Evolutionary conservation across 768 basidiomycete species (phyloP).

Genomic region (Leccinum ochraceum): DNA sequence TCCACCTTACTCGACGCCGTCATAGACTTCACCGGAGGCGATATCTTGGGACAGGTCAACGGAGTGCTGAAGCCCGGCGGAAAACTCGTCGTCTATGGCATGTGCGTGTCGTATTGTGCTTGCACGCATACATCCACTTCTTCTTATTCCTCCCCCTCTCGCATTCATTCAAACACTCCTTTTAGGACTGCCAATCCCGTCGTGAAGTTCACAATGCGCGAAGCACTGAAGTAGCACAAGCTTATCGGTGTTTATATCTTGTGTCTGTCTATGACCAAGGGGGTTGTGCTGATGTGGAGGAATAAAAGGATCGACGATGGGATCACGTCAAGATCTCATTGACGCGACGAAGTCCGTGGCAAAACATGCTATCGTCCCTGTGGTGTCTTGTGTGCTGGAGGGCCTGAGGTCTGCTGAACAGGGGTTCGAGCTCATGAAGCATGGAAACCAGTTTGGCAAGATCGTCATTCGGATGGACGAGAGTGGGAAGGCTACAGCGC

Average conservation of each 20-base stretch:
- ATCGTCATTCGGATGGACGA: slow-evolving; percentile 56
- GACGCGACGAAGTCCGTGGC: slow-evolving; percentile 72
- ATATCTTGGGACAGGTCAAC: slow-evolving; percentile 53
- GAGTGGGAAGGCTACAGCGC: slow-evolving; percentile 23
- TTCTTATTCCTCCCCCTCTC: not conserved
- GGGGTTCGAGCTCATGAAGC: slow-evolving; percentile 68
- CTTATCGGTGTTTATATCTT: slow-evolving; percentile 56
- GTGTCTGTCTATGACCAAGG: too few relatives aligned
- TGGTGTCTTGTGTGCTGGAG: slow-evolving; percentile 66
- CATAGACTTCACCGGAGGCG: slow-evolving; percentile 70
- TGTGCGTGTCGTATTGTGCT: slow-evolving; percentile 39
- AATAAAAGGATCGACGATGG: slow-evolving; percentile 78
- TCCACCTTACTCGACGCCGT: slow-evolving; percentile 51
- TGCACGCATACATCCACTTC: not conserved
- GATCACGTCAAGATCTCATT: slow-evolving; percentile 68
- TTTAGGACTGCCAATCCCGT: slow-evolving; percentile 32
- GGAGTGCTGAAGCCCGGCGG: slow-evolving; percentile 54
- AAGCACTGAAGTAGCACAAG: slow-evolving; percentile 73
- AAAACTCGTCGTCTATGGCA: slow-evolving; percentile 64
- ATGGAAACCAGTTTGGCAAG: slow-evolving; percentile 71
- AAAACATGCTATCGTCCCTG: slow-evolving; percentile 65
- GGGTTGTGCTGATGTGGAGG: slow-evolving; percentile 15
- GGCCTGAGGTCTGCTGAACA: slow-evolving; percentile 65
- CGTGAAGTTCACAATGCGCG: slow-evolving; percentile 73
- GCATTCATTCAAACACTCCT: slow-evolving; percentile 8